Percentiles rank a stretch among this genome's conserved stretches.
These are phyloP conservation scores for Daldinia caldariorum DNA, from an alignment of 495 filamentous ascomycete genomes.

Conservation along the genomic window DNA sequence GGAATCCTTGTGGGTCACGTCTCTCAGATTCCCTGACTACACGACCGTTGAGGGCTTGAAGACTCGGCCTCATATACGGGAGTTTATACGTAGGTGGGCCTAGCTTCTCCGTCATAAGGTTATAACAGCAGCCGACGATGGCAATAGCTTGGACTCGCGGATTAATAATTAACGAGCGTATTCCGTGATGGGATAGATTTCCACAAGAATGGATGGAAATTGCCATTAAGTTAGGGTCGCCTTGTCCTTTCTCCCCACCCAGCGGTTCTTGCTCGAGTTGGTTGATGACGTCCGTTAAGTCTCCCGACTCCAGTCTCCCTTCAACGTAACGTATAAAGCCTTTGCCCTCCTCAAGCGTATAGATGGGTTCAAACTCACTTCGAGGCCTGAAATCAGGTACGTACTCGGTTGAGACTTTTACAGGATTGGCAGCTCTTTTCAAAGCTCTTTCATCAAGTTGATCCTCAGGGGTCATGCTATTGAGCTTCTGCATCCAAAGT, in stretches of 20 bases:
- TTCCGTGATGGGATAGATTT: conserved; percentile 93
- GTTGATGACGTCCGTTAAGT: conserved; percentile 65
- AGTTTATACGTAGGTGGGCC: conserved; percentile 87
- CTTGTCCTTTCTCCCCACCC: conserved; percentile 38
- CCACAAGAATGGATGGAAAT: conserved; percentile 97
- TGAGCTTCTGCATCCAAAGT: conserved; percentile 62
- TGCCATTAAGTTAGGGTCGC: conserved; percentile 73
- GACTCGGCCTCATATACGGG: conserved; percentile 68
- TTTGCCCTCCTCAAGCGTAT: conserved; percentile 63
- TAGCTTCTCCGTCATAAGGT: conserved; percentile 88
- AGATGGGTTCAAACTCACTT: conserved; percentile 57
- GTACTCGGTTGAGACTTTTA: conserved; percentile 49
- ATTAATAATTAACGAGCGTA: conserved; percentile 84
- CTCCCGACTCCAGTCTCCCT: conserved; percentile 65
- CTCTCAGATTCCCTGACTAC: conserved; percentile 62
- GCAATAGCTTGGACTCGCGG: conserved; percentile 86
- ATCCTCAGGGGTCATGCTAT: conserved; percentile 52
- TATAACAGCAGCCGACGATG: conserved; percentile 98
- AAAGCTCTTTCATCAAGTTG: conserved; percentile 53
- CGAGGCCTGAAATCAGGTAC: conserved; percentile 58
- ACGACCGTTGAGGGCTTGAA: conserved; percentile 66
- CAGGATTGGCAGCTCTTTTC: conserved; percentile 51
- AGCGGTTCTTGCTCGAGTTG: conserved; percentile 50
- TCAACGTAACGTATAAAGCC: conserved; percentile 75
- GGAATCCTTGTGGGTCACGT: conserved; percentile 89